Conservation (phyloP, 1,139 yeast genomes). For the Yamadazyma jaroonii region DNA sequence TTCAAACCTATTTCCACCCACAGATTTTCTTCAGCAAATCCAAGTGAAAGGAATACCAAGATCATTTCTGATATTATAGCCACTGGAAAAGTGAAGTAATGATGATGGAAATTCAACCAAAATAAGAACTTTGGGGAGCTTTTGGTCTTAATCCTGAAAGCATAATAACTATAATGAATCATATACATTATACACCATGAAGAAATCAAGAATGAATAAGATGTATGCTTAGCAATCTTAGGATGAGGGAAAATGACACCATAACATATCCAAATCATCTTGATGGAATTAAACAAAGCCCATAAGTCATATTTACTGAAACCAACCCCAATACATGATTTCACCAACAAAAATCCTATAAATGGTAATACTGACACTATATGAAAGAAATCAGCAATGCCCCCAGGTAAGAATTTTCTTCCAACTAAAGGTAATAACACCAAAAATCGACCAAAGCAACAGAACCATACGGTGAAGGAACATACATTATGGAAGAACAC, state of each 20-base stretch:
- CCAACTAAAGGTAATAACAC: conserved; percentile 62
- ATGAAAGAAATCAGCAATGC: conserved; percentile 64
- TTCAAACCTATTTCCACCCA: conserved; percentile 26
- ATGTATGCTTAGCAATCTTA: conserved; percentile 45
- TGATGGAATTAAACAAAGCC: conserved; percentile 28
- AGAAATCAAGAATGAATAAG: conserved; percentile 46
- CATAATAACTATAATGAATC: conserved; percentile 44
- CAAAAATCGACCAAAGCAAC: conserved; percentile 49
- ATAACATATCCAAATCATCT: conserved; percentile 43
- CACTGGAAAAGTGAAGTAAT: conserved; percentile 45
- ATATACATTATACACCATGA: conserved; percentile 44
- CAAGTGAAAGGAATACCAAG: conserved; percentile 50
- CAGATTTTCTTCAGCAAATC: conserved; percentile 36
- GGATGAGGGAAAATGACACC: conserved; percentile 49
- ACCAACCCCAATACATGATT: conserved; percentile 14
- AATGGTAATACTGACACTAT: conserved; percentile 38
- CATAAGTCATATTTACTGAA: conserved; percentile 20
- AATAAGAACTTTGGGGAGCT: conserved; percentile 33
- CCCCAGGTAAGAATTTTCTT: conserved; percentile 60
- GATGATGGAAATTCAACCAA: conserved; percentile 40
- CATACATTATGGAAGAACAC: conserved; percentile 35
- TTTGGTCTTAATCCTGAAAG: conserved; percentile 43
- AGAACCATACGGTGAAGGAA: conserved; percentile 48
- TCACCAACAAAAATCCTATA: conserved; percentile 23
- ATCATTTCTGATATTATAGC: conserved; percentile 49